phyloP scores from a whole-genome alignment of 2,329 filamentous ascomycete species.

The Talaromyces verruculosus region DNA sequence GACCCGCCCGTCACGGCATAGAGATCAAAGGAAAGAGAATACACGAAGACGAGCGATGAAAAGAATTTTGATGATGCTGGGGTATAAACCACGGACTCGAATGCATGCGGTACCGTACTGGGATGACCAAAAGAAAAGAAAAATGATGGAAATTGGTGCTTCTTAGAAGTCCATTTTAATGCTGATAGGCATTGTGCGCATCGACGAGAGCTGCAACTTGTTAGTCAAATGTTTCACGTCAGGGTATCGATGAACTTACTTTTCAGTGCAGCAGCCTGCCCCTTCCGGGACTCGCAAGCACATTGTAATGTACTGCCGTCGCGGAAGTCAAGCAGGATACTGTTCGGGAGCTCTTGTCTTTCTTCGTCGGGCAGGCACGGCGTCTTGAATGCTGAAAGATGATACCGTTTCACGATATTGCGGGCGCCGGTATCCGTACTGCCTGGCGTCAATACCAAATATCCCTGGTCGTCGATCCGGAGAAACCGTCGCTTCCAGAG shows the following conservation, averaged over 20 bases:
- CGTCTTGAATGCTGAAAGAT: slow-evolving; percentile 76
- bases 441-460: slow-evolving; percentile 73
- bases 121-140: not conserved
- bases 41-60: slow-evolving; percentile 15
- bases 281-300: slow-evolving; percentile 59
- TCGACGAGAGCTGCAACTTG: slow-evolving; percentile 40
- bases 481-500: slow-evolving; percentile 94
- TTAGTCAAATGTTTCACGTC: slow-evolving; percentile 13
- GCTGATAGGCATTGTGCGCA: slow-evolving; percentile 33
- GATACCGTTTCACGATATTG: slow-evolving; percentile 74
- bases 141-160: slow-evolving; percentile 10
- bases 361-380: slow-evolving; percentile 87
- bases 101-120: slow-evolving; percentile 25
- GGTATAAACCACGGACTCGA: slow-evolving; percentile 35
- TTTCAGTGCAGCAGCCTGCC: slow-evolving; percentile 53
- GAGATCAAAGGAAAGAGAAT: not conserved
- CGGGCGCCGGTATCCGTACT: slow-evolving; percentile 60
- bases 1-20: not conserved
- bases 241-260: slow-evolving; percentile 40
- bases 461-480: slow-evolving; percentile 79
- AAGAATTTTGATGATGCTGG: slow-evolving; percentile 28
- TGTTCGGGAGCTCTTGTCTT: slow-evolving; percentile 88
- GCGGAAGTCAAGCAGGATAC: slow-evolving; percentile 63
- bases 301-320: slow-evolving; percentile 64
- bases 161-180: slow-evolving; percentile 1